These are phyloP conservation scores for Colletotrichum sp. DNA, from an alignment of 2,329 filamentous ascomycete genomes.

Conservation along the genomic window DNA sequence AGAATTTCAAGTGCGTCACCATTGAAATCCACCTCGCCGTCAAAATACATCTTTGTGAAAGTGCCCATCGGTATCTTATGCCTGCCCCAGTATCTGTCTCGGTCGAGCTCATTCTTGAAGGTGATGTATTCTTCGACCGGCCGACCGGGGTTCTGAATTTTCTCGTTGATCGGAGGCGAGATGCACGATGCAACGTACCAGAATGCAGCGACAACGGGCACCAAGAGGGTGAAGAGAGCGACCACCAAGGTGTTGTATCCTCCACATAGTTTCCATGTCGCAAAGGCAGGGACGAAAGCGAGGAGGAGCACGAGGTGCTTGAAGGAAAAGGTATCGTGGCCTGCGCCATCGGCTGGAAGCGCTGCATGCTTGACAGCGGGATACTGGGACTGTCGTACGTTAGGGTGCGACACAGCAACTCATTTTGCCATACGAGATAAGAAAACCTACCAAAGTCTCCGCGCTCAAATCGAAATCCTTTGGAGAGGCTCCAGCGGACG, in stretches of 20 bases:
- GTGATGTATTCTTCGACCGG: conserved; percentile 83
- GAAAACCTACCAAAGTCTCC: no score
- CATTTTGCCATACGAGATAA: no score
- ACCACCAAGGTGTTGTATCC: conserved; percentile 83
- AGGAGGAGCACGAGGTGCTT: conserved; percentile 70
- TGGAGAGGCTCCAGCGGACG: no score
- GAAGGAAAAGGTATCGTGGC: conserved; percentile 81
- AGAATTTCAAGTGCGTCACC: conserved; percentile 80
- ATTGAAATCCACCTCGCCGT: conserved; percentile 86
- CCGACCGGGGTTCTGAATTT: conserved; percentile 76
- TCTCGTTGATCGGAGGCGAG: conserved; percentile 83
- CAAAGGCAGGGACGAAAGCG: conserved; percentile 70
- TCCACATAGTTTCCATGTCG: conserved; percentile 78
- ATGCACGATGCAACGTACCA: conserved; percentile 77
- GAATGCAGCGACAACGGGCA: conserved; percentile 77
- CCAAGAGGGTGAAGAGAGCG: conserved; percentile 67
- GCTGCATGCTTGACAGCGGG: conserved; percentile 87
- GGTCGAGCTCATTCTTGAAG: conserved; percentile 61
- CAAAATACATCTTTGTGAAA: conserved; percentile 92
- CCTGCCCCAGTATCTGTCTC: conserved; percentile 68
- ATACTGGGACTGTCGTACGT: conserved; percentile 55
- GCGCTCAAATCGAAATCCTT: no score
- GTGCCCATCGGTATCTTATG: conserved; percentile 82
- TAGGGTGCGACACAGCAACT: no score
- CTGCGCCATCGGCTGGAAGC: conserved; percentile 79